Percentiles rank a stretch among this genome's conserved stretches.
Conservation (phyloP, 2,329 filamentous ascomycete species). For the Nemania sp. region DNA sequence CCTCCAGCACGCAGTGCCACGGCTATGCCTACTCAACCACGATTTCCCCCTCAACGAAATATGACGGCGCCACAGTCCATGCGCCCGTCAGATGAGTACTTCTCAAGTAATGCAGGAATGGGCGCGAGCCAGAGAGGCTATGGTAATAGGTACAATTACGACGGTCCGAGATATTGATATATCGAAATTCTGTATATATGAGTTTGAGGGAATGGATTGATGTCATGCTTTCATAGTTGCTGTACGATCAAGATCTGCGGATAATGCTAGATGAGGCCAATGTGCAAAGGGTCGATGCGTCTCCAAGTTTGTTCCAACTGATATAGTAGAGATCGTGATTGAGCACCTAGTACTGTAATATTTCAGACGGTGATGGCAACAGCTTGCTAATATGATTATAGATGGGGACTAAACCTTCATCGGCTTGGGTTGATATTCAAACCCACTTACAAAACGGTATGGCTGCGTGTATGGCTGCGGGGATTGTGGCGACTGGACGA, state of each 20-base stretch:
- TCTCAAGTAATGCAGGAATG: conserved; percentile 37
- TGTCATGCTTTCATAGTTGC: conserved; percentile 1
- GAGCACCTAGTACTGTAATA: no score
- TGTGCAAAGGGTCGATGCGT: background rate
- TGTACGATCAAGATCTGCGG: conserved; percentile 18
- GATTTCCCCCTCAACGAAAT: conserved; percentile 48
- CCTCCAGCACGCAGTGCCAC: conserved; percentile 48
- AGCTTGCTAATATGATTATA: no score
- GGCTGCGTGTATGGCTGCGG: no score
- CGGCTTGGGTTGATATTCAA: no score
- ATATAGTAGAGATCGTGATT: no score
- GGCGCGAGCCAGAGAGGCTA: conserved; percentile 34
- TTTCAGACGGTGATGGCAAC: no score
- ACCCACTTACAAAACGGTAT: no score
- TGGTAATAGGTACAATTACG: conserved; percentile 39
- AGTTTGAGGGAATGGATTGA: background rate
- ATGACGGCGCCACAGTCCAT: conserved; percentile 50
- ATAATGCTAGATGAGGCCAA: background rate
- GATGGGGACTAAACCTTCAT: no score
- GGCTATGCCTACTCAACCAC: conserved; percentile 42
- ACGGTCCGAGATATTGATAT: conserved; percentile 36
- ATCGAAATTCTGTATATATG: conserved; percentile 8
- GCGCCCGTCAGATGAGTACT: conserved; percentile 39
- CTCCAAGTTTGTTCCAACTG: no score
- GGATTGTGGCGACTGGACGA: no score